Evolutionary conservation across 2,329 filamentous ascomycete genomes (phyloP), one percentile per base, ranked within the genome.

Genomic region (Diplodia corticola): DNA sequence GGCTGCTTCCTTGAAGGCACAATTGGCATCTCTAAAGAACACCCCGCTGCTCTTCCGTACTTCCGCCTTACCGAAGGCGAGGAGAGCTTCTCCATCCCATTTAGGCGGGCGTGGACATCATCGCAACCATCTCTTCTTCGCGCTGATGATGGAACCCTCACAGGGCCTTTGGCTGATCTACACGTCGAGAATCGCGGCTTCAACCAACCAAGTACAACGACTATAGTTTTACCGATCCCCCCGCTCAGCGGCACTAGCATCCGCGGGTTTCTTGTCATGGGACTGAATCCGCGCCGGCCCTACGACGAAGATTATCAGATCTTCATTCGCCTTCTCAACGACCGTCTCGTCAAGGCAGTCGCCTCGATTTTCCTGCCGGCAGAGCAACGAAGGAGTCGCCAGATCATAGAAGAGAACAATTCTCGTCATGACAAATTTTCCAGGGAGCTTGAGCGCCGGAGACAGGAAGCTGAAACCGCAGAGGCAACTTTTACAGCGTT

Each of bases 91-190:
- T 28, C 65, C 3, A 9, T 57, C 5, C 51, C 51, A 1, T 67
- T 67, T n/a, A n/a, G 65, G 44, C 59, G 60, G 4, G 50, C 65
- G 13, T 67, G 65, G 65, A 64, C 46, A n/a, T 67, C 65, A n/a
- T 37, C 50, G 17, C 28, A 67, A n/a, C 60, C 65, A 3, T 46
- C n/a, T 17, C 17, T 66, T 28, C 22, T 66, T 22, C 44, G 46
- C 5, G 5, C 24, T 12, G 28, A 13, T 9, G 46, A 64, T 24
- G 24, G 44, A 17, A 50, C 51, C 33, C 49, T 67, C 4, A 46
- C 44, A 7, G 26, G 44, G 4, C 17, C 22, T 9, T 17, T 57
- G 22, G 33, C 40, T 6, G 12, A 49, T 2, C 17, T 63, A 7
- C 17, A 7, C 4, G 40, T 51, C 2, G 28, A 46, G 40, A 60